phyloP scores from a whole-genome alignment of 345 rosid genomes.

The Durio zibethinus region DNA sequence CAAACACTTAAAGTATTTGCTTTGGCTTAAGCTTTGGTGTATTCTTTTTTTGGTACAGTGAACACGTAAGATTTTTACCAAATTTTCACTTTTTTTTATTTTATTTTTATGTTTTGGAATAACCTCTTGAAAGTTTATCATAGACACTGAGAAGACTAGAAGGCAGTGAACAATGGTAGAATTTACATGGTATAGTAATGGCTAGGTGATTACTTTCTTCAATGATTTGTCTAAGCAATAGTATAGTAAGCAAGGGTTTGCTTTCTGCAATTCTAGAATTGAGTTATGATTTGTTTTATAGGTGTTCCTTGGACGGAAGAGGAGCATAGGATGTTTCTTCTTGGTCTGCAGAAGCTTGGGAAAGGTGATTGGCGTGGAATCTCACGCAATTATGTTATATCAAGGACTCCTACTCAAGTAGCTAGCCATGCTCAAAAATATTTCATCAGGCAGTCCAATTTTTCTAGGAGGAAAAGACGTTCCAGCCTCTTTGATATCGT shows the following conservation, averaged over 20 bases:
- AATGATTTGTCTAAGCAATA: background rate
- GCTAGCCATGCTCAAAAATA: slow-evolving; percentile 99
- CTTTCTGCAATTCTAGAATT: background rate
- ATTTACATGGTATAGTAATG: background rate
- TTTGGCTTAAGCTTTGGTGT: background rate
- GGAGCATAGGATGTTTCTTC: slow-evolving; percentile 90
- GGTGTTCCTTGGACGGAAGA: slow-evolving; percentile 99
- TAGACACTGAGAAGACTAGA: background rate
- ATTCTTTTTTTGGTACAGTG: background rate
- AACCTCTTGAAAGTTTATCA: background rate
- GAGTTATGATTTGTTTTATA: slow-evolving; percentile 24
- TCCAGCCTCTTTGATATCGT: slow-evolving; percentile 97
- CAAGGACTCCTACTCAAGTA: slow-evolving; percentile 97
- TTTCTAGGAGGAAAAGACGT: slow-evolving; percentile 85
- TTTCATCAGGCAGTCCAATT: slow-evolving; percentile 81
- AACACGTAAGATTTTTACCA: background rate
- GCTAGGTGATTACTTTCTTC: background rate
- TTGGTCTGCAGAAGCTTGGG: slow-evolving; percentile 91
- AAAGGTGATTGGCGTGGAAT: slow-evolving; percentile 99
- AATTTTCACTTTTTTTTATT: background rate
- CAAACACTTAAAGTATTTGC: background rate
- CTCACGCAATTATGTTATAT: slow-evolving; percentile 77
- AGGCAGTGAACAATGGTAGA: background rate
- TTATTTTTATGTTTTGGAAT: background rate
- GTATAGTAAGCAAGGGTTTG: background rate